Base-by-base conservation (phyloP, 495 filamentous ascomycete genomes). In the Pyrenopolyporus hunteri region DNA sequence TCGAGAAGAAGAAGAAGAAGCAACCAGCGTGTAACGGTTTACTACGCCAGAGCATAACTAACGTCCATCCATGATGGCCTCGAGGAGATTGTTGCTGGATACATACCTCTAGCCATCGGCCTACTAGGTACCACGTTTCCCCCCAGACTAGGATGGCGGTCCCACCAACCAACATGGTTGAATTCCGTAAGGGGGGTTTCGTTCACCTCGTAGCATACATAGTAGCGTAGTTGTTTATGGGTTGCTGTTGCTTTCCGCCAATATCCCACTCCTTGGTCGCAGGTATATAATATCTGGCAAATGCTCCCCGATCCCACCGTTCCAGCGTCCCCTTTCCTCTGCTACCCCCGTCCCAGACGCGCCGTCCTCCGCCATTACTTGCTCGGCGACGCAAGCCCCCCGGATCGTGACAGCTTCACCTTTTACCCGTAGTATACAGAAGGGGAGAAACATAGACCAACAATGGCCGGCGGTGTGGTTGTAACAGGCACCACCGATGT, bases 401-500 rank as follows among this genome's bases (percentile, higher is more conserved):
- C 22, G 49, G 13, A 57, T 63, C 48, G 54, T 51, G 39, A 54
- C 56, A 59, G 52, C 67, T 63, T 53, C 47, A 54, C 35, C 19
- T 48, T n/a, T 40, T 59, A 55, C n/a, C 20, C 17, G 11, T 23
- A 40, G 0, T 39, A 49, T 37, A 52, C 39, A 40, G 19, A 54
- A 16, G 47, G 48, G 58, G 35, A 62, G 36, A 67, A 23, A 54
- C 57, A 64, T 45, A 20, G 32, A 26, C 22, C 28, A 22, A 58
- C 67, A 51, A 76, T 76, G 73, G 70, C 73, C 60, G 73, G 73
- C 48, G 73, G 72, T 61, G 73, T 57, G 33, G 63, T 69, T 54
- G 13, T 75, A 44, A 44, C 61, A 23, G 74, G 66, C 42, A 77
- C 74, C 39, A 42, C 73, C 64, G 79, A 82, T 44, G 35, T 72